phyloP scores from a whole-genome alignment of 139 green algal species.

The Zygnema cylindricum region DNA sequence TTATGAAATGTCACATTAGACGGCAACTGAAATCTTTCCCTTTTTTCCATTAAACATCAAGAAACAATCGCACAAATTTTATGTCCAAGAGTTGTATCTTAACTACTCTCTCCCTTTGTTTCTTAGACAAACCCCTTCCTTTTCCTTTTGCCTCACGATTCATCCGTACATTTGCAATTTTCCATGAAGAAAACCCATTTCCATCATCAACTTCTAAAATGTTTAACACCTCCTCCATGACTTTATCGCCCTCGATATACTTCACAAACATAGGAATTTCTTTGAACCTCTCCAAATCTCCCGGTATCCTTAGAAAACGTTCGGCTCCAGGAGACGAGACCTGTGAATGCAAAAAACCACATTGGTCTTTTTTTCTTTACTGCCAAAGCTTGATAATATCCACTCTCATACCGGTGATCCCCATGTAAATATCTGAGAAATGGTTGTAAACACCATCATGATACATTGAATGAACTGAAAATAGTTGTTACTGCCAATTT shows the following conservation, averaged over 20 bases:
- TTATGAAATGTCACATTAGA: no score
- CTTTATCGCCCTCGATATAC: conserved; percentile 7
- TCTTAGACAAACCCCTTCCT: not conserved
- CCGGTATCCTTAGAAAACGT: conserved; percentile 15
- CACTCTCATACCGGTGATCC: not conserved
- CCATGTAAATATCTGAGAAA: not conserved
- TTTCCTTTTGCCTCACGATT: conserved; percentile 21
- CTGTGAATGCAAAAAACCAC: not conserved
- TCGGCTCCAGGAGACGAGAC: conserved; percentile 38
- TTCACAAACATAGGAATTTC: conserved; percentile 34
- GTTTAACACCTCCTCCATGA: conserved; percentile 11
- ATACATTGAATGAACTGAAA: not conserved
- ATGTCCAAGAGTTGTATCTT: not conserved
- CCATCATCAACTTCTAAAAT: conserved; percentile 16
- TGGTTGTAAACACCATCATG: not conserved
- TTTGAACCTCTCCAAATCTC: conserved; percentile 25
- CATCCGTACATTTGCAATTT: conserved; percentile 24
- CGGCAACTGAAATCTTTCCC: no score
- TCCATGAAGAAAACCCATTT: conserved; percentile 16
- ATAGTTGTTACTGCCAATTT: no score
- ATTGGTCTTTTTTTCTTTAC: not conserved
- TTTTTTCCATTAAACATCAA: conserved; percentile 3
- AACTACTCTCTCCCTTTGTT: not conserved
- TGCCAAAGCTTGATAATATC: not conserved
- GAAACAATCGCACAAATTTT: not conserved